A percentile compares a stretch with the other conserved stretches of the same genome.
Evolutionary conservation across 2,329 filamentous ascomycete species (phyloP).

Genomic region (Pseudogymnoascus sp.): DNA sequence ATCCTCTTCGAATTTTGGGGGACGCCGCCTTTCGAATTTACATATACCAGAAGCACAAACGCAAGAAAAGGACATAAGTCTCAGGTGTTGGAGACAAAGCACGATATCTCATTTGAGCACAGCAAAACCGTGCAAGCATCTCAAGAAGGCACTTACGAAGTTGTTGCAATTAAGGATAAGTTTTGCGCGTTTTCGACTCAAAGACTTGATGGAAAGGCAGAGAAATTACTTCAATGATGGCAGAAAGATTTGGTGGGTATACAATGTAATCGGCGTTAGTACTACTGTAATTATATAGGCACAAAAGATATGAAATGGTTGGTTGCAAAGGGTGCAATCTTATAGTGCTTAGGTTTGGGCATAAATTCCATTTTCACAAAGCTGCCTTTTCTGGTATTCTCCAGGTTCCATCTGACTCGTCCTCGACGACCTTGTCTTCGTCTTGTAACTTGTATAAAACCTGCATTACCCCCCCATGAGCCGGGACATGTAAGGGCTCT

Average conservation of each 20-base stretch:
- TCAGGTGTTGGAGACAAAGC: slow-evolving; percentile 80
- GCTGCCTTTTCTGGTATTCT: slow-evolving; percentile 38
- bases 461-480: slow-evolving; percentile 68
- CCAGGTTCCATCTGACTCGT: slow-evolving; percentile 38
- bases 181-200: slow-evolving; percentile 83
- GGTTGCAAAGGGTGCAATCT: neutral
- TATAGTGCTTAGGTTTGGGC: neutral
- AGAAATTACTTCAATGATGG: slow-evolving; percentile 26
- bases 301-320: neutral
- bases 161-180: slow-evolving; percentile 89
- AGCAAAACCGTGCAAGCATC: slow-evolving; percentile 76
- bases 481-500: slow-evolving; percentile 67
- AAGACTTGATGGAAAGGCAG: slow-evolving; percentile 45
- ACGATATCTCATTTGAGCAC: slow-evolving; percentile 77
- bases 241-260: neutral
- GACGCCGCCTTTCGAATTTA: slow-evolving; percentile 94
- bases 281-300: slow-evolving; percentile 6
- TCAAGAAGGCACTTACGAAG: slow-evolving; percentile 95
- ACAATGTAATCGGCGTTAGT: slow-evolving; percentile 9
- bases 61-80: slow-evolving; percentile 69
- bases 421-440: slow-evolving; percentile 59
- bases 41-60: slow-evolving; percentile 87
- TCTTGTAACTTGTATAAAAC: slow-evolving; percentile 71
- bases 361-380: slow-evolving; percentile 30
- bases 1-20: slow-evolving; percentile 94